phyloP scores from a whole-genome alignment of 2,329 filamentous ascomycete genomes.

The Lojkania enalia region DNA sequence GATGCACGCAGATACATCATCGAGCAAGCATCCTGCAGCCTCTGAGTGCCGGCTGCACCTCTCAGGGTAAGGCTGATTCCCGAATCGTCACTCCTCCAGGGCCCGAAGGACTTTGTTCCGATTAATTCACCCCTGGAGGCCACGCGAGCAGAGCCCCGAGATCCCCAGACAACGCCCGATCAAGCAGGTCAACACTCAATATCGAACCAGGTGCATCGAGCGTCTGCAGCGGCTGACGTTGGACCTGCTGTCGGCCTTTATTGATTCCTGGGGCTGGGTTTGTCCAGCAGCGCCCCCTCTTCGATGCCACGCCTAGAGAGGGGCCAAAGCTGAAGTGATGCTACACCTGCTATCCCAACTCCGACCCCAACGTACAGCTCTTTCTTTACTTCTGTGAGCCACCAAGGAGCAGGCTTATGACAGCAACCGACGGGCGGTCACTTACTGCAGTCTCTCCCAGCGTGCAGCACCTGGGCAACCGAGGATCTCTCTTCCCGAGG shows the following conservation, averaged over 20 bases:
- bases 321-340: slow-evolving; percentile 11
- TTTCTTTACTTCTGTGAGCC: slow-evolving; percentile 4
- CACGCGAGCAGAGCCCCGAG: slow-evolving; percentile 27
- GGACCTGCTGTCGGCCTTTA: slow-evolving; percentile 20
- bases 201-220: slow-evolving; percentile 6
- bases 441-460: slow-evolving; percentile 13
- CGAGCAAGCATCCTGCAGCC: slow-evolving; percentile 21
- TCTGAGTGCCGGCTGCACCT: slow-evolving; percentile 6
- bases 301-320: background rate
- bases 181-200: slow-evolving; percentile 8
- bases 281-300: background rate
- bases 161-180: slow-evolving; percentile 13
- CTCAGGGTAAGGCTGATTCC: slow-evolving; percentile 18
- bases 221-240: slow-evolving; percentile 31
- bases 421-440: slow-evolving; percentile 7
- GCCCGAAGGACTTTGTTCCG: slow-evolving; percentile 7
- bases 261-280: slow-evolving; percentile 6
- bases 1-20: slow-evolving; percentile 19
- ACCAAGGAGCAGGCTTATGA: slow-evolving; percentile 2
- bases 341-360: slow-evolving; percentile 3
- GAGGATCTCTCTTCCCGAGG: background rate
- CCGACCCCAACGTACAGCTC: slow-evolving; percentile 2
- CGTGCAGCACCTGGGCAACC: slow-evolving; percentile 12
- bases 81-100: slow-evolving; percentile 9
- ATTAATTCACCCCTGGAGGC: slow-evolving; percentile 21